Conservation (phyloP, 2,329 filamentous ascomycete genomes). For the Coleophoma crateriformis region DNA sequence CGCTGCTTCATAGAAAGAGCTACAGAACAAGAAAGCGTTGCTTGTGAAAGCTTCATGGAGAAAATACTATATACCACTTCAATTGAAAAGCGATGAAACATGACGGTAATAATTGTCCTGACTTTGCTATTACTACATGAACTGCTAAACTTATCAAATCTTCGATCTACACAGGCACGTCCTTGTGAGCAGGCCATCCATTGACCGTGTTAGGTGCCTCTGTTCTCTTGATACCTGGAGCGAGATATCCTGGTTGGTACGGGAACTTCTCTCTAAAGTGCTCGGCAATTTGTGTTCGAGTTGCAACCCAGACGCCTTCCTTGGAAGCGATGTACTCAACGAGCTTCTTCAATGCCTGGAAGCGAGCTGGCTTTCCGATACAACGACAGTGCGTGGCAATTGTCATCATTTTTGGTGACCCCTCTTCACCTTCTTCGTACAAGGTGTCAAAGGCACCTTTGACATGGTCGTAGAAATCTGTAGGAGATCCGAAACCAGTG, state of each 20-base stretch:
- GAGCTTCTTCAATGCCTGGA: constrained; percentile 44
- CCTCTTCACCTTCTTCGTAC: constrained; percentile 34
- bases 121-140: no score
- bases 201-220: constrained; percentile 11
- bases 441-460: constrained; percentile 48
- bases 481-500: constrained; percentile 16
- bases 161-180: constrained; percentile 7
- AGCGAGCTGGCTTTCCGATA: constrained; percentile 45
- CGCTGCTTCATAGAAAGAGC: neutral
- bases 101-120: no score
- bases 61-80: no score
- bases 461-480: constrained; percentile 30
- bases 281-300: constrained; percentile 45
- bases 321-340: constrained; percentile 46
- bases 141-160: no score
- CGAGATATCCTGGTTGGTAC: constrained; percentile 14
- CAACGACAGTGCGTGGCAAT: constrained; percentile 47
- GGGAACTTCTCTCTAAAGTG: constrained; percentile 31
- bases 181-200: constrained; percentile 18
- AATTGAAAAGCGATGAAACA: no score
- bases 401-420: constrained; percentile 52
- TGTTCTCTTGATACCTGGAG: constrained; percentile 17
- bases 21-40: neutral
- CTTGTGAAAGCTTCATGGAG: constrained; percentile 1
- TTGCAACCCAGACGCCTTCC: constrained; percentile 48